These are phyloP conservation scores for Fusarium sarcochroum DNA, from an alignment of 2,329 filamentous ascomycete genomes.

Conservation along the genomic window DNA sequence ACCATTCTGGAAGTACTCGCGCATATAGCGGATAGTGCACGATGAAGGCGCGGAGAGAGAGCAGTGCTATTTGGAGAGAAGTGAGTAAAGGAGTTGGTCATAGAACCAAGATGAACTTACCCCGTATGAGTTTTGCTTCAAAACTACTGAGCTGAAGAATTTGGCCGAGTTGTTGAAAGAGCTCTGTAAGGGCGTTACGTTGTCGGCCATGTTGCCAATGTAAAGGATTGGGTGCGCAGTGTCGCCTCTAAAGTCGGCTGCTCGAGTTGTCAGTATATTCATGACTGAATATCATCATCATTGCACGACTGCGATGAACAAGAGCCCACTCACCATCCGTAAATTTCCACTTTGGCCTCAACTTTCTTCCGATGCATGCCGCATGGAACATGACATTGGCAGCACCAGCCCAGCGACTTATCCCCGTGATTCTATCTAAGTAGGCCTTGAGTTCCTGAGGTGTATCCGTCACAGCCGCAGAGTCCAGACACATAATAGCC, in stretches of 20 bases:
- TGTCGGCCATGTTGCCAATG: constrained; percentile 61
- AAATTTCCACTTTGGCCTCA: constrained; percentile 59
- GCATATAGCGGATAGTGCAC: constrained; percentile 60
- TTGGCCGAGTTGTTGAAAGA: constrained; percentile 60
- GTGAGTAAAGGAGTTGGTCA: background rate
- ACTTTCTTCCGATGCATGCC: constrained; percentile 55
- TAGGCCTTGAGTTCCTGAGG: constrained; percentile 54
- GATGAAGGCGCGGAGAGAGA: constrained; percentile 60
- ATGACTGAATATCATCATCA: too few relatives aligned
- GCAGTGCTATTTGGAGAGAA: constrained; percentile 60
- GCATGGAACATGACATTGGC: constrained; percentile 59
- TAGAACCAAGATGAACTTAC: constrained; percentile 51
- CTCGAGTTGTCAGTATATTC: constrained; percentile 6
- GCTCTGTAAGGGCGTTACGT: constrained; percentile 63
- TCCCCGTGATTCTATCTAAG: constrained; percentile 51
- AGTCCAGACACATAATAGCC: constrained; percentile 63
- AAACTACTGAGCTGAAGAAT: constrained; percentile 61
- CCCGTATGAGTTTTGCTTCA: constrained; percentile 66
- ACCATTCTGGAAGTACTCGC: constrained; percentile 62
- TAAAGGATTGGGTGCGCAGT: constrained; percentile 63
- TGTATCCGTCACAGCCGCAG: constrained; percentile 49
- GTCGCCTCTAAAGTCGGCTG: constrained; percentile 51
- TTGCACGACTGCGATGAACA: too few relatives aligned
- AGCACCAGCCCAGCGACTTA: constrained; percentile 61
- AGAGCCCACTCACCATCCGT: constrained; percentile 46